Base-by-base conservation (phyloP, 2,329 filamentous ascomycete species). In the Alternaria arborescens region DNA sequence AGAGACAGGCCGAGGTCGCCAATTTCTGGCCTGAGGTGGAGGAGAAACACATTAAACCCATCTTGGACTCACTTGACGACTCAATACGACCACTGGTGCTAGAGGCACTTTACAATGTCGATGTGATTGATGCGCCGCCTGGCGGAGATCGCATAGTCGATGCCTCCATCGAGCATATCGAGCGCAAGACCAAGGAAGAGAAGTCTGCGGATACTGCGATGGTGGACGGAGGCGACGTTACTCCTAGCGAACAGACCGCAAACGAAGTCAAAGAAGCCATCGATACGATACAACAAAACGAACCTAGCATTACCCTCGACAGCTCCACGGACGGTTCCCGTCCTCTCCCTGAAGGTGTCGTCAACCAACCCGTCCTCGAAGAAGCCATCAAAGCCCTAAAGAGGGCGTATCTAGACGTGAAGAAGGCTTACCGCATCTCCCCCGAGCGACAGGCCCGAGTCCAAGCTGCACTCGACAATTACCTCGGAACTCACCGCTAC, bases 401-500 rank as follows among this genome's bases (percentile, higher is more conserved):
- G 76, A 85, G 88, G 4, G 91, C 92, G 24, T 97, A 97, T 77
- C 85, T 94, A 58, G 82, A 86, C 6, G 93, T 94, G 30, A 97
- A 97, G 81, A 89, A 91, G 46, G 86, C 88, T 1, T 98, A 97
- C 77, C 92, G 94, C 51, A 90, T 97, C 57, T 89, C 91, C 0
- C 81, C 87, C 0, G 81, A 82, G 20, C 93, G 95, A 8, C 84
- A 95, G 48, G 81, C 86, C 28, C 89, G 90, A 61, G 87, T 99
- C 2, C 92, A 97, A 77, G 85, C 87, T 34, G 89, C 89, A 0
- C 85, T 99, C 10, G 80, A 88, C 71, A 83, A 86, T 66, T 99
- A 95, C 79, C 80, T 90, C 10, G 95, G 95, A 65, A 97, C 94
- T 4, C 86, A 86, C 72, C 97, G 97, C 82, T 99, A 90, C 83